A percentile compares a stretch with the other conserved stretches of the same genome.
These are phyloP conservation scores for Cercospora nicotianae DNA, from an alignment of 2,329 filamentous ascomycete species.

Conservation along the genomic window DNA sequence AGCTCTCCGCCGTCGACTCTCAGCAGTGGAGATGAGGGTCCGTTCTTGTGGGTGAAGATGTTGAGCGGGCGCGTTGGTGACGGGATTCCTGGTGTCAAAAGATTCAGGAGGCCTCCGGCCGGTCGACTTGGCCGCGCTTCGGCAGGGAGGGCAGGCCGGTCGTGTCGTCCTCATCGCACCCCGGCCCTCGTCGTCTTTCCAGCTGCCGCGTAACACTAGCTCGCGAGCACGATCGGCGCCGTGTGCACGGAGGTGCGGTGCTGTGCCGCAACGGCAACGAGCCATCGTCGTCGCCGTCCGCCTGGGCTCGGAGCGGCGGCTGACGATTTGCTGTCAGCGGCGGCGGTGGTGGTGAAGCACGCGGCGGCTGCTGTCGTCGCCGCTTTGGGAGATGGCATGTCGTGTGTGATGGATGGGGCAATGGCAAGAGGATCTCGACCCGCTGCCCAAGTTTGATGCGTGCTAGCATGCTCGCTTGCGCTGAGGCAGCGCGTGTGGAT, in stretches of 20 bases:
- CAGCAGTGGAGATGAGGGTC: background rate
- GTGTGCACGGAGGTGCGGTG: constrained; percentile 1
- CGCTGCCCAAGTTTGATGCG: constrained; percentile 20
- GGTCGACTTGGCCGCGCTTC: background rate
- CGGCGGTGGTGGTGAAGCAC: background rate
- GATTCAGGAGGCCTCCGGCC: background rate
- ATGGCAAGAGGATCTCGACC: constrained; percentile 10
- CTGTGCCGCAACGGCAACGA: background rate
- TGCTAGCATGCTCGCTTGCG: constrained; percentile 20
- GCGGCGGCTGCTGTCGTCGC: background rate
- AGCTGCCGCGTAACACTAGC: constrained; percentile 17
- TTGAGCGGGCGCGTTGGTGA: constrained; percentile 4
- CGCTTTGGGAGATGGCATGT: background rate
- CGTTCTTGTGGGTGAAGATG: background rate
- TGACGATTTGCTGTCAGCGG: background rate
- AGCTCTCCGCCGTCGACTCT: background rate
- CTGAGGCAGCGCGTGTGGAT: background rate
- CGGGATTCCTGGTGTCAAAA: constrained; percentile 9
- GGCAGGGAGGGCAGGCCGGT: background rate
- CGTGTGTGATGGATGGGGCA: background rate
- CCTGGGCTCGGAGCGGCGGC: background rate
- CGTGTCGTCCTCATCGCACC: background rate
- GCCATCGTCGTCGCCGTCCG: background rate
- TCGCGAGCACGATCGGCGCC: constrained; percentile 10
- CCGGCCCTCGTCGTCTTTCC: constrained; percentile 10